Evolutionary conservation across 2,329 filamentous ascomycete species (phyloP), one percentile per base, ranked within the genome.

Genomic region (Domatiomyces globalis): DNA sequence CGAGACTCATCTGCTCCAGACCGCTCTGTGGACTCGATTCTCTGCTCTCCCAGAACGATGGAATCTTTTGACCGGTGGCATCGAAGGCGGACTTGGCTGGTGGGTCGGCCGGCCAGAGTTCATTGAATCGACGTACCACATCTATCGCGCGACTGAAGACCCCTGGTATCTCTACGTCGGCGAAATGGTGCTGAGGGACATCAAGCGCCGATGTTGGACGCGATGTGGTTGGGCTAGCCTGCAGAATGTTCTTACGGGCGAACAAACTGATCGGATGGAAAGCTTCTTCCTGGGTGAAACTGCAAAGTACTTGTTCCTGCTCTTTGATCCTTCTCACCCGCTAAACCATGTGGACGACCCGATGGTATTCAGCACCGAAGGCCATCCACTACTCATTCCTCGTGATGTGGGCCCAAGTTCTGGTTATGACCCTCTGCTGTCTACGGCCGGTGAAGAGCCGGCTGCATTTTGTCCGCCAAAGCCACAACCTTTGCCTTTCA

Each of bases 251-350:
- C 73, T 83, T 33, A 86, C 79, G 4, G 90, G 90, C 2, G 87
- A 95, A 68, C 80, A 87, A 67, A 86, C 80, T 60, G 89, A 98
- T 65, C 84, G 92, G 33, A 96, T 96, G 92, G 92, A 98, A 68
- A 96, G 90, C 65, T 98, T 96, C 74, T 96, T 96, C 63, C 75
- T 98, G 1, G 90, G 92, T 12, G 92, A 98, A 68, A 98, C 92
- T 1, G 83, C 87, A 45, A 95, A 96, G 67, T 98, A 98, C 66
- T 73, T 98, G 56, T 96, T 94, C 65, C 72, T 98, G 50, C 78
- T 96, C 2, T 96, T 94, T 66, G 86, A 94, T 58, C 77, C 82
- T 4, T 76, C 81, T 12, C 92, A 96, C 67, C 87, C 89, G 0
- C 71, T 98, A 43, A 96, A 96, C 67, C 82, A 80, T 18, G 71